Evolutionary conservation across 352 stramenopile species (phyloP), one percentile per base, ranked within the genome.

Genomic region (Phytopythium litorale): DNA sequence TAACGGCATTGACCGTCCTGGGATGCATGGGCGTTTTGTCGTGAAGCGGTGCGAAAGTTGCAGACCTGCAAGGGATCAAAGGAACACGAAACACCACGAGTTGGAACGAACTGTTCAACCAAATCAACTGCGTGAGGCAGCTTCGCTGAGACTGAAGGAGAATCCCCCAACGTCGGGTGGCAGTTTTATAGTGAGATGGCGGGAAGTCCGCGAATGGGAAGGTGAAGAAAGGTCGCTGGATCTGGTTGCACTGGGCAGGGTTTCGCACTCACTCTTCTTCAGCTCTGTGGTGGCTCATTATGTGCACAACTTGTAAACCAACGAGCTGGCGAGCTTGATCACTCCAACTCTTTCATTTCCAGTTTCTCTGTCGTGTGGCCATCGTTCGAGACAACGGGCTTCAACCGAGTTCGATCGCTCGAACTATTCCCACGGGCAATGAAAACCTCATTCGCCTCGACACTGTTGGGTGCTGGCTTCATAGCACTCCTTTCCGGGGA

Each of bases 391-490:
- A 28, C 25, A 28, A 28, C 25, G 25, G 25, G 3, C 25, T 28
- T 28, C 25, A 28, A 28, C 25, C 25, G 25, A 28, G 25, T 28
- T 3, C 25, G 3, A 28, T 28, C 25, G 25, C 3, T 28, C 1
- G 25, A 28, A 28, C 1, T 28, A 3, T 3, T 28, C 3, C 25
- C 25, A 28, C 1, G 25, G 5, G 19, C 23, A 50, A 57, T 58
- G 53, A 58, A 58, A 35, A 8, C 33, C 8, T 52, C 48, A 13
- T 40, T 62, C 18, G 38, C 60, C n/a, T 13, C 23, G 16, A 12
- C 30, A 7, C 13, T 30, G 43, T 19, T 50, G n/a, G 25, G 25
- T 28, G 25, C 25, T 28, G 25, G 25, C 25, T 28, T 3, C 25
- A 28, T 28, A 28, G 3, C 25, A 28, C 25, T 28, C 25, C 3